Percentiles rank a stretch among this genome's conserved stretches.
Conservation (phyloP, 2,329 filamentous ascomycete genomes). For the Pochonia chlamydosporia region DNA sequence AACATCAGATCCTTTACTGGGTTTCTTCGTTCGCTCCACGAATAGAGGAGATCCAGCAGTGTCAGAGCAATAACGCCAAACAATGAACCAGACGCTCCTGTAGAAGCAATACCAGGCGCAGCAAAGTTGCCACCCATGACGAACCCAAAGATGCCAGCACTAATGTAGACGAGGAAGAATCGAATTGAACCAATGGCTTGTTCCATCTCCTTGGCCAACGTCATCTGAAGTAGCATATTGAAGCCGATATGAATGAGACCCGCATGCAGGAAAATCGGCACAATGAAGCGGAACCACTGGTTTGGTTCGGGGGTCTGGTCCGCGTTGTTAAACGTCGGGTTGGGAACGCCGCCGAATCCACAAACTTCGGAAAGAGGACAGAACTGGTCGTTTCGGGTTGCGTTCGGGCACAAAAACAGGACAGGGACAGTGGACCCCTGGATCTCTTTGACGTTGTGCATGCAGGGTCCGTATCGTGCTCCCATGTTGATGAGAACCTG, state of each 20-base stretch:
- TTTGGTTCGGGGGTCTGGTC: slow-evolving; percentile 61
- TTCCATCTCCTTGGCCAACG: slow-evolving; percentile 89
- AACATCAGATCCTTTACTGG: slow-evolving; percentile 84
- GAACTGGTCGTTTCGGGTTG: slow-evolving; percentile 52
- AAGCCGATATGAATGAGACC: slow-evolving; percentile 93
- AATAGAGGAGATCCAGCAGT: slow-evolving; percentile 86
- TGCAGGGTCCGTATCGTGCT: slow-evolving; percentile 85
- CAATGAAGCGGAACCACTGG: slow-evolving; percentile 96
- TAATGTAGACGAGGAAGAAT: slow-evolving; percentile 85
- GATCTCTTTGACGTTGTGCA: slow-evolving; percentile 73
- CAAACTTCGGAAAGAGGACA: slow-evolving; percentile 79
- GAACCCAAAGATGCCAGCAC: slow-evolving; percentile 90
- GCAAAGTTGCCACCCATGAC: slow-evolving; percentile 94
- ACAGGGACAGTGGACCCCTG: slow-evolving; percentile 46
- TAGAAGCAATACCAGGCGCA: slow-evolving; percentile 71
- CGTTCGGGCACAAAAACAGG: slow-evolving; percentile 76
- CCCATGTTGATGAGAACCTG: slow-evolving; percentile 96
- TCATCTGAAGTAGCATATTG: slow-evolving; percentile 88
- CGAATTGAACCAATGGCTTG: slow-evolving; percentile 80
- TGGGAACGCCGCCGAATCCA: slow-evolving; percentile 69
- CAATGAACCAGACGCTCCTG: slow-evolving; percentile 81
- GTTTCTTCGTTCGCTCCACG: slow-evolving; percentile 72
- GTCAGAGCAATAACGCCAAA: slow-evolving; percentile 89
- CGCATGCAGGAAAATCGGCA: slow-evolving; percentile 91
- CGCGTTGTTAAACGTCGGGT: slow-evolving; percentile 53